Base-by-base conservation (phyloP, 768 basidiomycete genomes). In the Amanita brunnescens region DNA sequence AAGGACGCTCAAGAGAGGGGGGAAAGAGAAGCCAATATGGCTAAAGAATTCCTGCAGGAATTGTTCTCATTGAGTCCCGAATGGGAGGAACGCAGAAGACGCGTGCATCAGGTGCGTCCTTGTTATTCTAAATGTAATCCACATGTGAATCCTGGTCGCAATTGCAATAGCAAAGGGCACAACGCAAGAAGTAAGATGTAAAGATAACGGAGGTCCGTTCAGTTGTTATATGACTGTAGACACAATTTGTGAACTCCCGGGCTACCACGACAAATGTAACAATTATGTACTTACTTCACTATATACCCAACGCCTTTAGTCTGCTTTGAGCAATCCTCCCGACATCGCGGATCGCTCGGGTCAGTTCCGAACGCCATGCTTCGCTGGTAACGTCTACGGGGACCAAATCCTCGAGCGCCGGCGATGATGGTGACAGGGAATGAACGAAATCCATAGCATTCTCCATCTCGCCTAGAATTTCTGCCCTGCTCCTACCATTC, bases 401-500 rank as follows among this genome's bases (percentile, higher is more conserved):
- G 13, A 37, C 54, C 20, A 83, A 59, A 18, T 55, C 65, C 7
- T 64, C 67, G 13, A 77, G 52, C 1, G 57, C 51, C 0, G 77
- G 77, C 39, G 73, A 61, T 2, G 68, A 62, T 7, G 76, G 64
- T 20, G 70, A 75, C 45, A 79, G 59, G 12, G 78, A 78, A 62
- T 77, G 79, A 44, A 66, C 61, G 55, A 81, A 61, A 3, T 69
- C 74, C 30, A 94, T 68, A 48, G 71, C 72, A 51, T 71, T 73
- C 64, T 93, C 89, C 76, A 96, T 85, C 69, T 93, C 90, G 57
- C 80, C 74, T 34, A 79, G 83, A 57, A 96, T 83, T 41, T 64
- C 75, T 30, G 75, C 76, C 34, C 91, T 73, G 54, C 78, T 78
- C 53, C 92, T 77, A 30, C 90, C 89, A 60, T 92, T 91, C 35